Conservation (phyloP, 1,284 basidiomycete genomes). For the Takashimella tepidaria region DNA sequence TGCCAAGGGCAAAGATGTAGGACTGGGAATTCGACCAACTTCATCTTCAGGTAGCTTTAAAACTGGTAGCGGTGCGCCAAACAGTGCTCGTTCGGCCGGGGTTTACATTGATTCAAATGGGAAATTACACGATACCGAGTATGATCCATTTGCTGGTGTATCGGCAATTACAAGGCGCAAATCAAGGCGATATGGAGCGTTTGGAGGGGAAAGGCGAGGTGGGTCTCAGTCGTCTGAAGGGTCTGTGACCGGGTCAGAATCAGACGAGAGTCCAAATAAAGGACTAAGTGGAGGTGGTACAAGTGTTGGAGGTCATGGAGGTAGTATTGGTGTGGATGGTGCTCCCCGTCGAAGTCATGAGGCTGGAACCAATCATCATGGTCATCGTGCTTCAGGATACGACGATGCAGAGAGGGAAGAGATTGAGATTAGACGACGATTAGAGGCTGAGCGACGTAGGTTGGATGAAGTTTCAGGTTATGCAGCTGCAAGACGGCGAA, state of each 20-base stretch:
- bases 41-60: slow-evolving; percentile 8
- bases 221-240: slow-evolving; percentile 13
- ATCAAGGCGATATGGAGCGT: slow-evolving; percentile 36
- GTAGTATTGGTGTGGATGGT: too few species aligned
- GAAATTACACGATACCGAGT: slow-evolving; percentile 46
- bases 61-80: background rate
- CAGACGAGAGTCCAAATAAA: slow-evolving; percentile 6
- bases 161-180: slow-evolving; percentile 38
- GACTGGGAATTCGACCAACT: slow-evolving; percentile 10
- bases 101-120: slow-evolving; percentile 44
- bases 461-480: slow-evolving; percentile 38
- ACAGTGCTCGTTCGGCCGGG: slow-evolving; percentile 13
- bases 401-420: slow-evolving; percentile 22
- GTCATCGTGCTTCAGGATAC: background rate
- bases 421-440: slow-evolving; percentile 31
- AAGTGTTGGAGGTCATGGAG: background rate
- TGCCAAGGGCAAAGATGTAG: slow-evolving; percentile 17
- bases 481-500: slow-evolving; percentile 34
- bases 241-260: background rate
- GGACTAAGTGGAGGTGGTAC: background rate
- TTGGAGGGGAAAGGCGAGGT: slow-evolving; percentile 33
- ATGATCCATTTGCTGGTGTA: slow-evolving; percentile 46
- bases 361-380: background rate
- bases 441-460: slow-evolving; percentile 37
- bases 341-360: background rate